A percentile compares a stretch with the other conserved stretches of the same genome.
These are phyloP conservation scores for Trapa bicornis DNA, from an alignment of 345 rosid species.

Conservation along the genomic window DNA sequence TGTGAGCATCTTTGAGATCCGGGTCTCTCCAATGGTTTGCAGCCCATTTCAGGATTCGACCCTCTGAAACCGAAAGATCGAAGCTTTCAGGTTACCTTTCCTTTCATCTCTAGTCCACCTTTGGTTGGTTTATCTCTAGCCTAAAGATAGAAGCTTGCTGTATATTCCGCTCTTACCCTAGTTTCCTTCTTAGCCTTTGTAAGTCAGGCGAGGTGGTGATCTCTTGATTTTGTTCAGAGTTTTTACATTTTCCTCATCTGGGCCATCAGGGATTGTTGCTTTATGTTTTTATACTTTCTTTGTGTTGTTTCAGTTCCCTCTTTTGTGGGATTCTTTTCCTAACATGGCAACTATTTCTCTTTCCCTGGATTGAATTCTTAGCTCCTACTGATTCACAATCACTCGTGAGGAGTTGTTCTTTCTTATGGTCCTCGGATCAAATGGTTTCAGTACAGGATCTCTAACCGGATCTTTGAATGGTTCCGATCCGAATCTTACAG, in stretches of 20 bases:
- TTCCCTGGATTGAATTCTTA: background rate
- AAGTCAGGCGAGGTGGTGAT: background rate
- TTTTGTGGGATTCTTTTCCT: background rate
- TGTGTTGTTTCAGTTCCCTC: background rate
- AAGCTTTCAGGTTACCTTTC: background rate
- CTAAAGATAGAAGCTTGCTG: background rate
- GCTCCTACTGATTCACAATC: background rate
- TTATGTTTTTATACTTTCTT: background rate
- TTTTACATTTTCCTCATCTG: background rate
- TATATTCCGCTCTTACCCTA: background rate
- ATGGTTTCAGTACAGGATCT: background rate
- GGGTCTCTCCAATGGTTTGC: background rate
- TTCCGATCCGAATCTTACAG: background rate
- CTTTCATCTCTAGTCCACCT: background rate
- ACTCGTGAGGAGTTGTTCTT: background rate
- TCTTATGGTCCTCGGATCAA: background rate
- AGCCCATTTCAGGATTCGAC: background rate
- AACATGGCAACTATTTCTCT: background rate
- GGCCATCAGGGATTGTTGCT: background rate
- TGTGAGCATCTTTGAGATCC: constrained; percentile 5
- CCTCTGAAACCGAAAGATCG: background rate
- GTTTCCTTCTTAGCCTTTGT: background rate
- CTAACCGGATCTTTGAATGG: background rate
- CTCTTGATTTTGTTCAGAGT: background rate
- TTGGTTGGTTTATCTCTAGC: background rate